phyloP scores from a whole-genome alignment of 768 basidiomycete species.

The Lactifluus piperatus region DNA sequence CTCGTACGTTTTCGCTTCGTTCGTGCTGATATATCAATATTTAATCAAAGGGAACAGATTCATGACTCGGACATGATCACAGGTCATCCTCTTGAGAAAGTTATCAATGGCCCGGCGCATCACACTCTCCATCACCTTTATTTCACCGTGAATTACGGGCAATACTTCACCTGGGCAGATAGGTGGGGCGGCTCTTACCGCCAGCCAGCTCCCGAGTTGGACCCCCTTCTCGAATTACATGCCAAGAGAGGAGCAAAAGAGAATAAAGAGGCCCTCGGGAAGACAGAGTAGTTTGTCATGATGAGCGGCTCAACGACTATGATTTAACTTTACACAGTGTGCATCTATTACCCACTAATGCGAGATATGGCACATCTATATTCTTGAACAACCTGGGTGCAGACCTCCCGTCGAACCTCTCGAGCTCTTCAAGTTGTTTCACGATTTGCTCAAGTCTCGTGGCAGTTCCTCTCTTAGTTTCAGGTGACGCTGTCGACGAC shows the following conservation, averaged over 20 bases:
- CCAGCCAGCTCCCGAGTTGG: constrained; percentile 72
- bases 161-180: constrained; percentile 98
- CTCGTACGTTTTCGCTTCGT: constrained; percentile 47
- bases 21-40: neutral
- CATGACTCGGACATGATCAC: constrained; percentile 99
- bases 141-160: constrained; percentile 92
- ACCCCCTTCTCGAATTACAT: constrained; percentile 73
- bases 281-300: constrained; percentile 5
- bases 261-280: constrained; percentile 6
- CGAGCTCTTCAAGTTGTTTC: no score
- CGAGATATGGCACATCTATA: neutral
- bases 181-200: constrained; percentile 78
- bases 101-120: constrained; percentile 98
- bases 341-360: constrained; percentile 10
- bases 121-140: constrained; percentile 96
- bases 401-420: neutral
- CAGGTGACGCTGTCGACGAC: neutral
- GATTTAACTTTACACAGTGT: constrained; percentile 1
- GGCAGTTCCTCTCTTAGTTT: neutral
- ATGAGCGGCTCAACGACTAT: neutral
- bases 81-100: constrained; percentile 74
- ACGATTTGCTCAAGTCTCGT: neutral
- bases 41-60: constrained; percentile 44
- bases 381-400: neutral
- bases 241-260: constrained; percentile 16